A percentile compares a stretch with the other conserved stretches of the same genome.
Conservation (phyloP, 2,329 filamentous ascomycete species). For the Madurella fahalii region DNA sequence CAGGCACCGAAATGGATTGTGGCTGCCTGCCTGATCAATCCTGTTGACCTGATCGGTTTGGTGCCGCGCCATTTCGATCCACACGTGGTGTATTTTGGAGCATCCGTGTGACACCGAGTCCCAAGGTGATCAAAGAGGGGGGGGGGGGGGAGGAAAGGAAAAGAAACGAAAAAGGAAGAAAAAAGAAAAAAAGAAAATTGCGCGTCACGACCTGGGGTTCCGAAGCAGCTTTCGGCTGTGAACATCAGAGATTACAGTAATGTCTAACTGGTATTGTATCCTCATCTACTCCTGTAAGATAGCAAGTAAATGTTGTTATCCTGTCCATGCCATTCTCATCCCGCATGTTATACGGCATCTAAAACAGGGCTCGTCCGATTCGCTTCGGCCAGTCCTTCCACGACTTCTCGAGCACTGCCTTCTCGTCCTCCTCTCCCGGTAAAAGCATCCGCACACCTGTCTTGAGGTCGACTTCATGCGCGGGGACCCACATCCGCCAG, state of each 20-base stretch:
- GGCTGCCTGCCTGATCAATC: neutral
- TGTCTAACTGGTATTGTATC: neutral
- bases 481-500: conserved; percentile 54
- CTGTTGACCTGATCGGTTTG: neutral
- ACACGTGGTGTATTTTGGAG: no score
- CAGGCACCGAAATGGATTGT: neutral
- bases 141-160: no score
- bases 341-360: neutral
- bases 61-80: no score
- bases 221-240: no score
- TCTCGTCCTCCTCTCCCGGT: conserved; percentile 39
- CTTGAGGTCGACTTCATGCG: conserved; percentile 58
- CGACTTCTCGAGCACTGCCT: conserved; percentile 27
- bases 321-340: neutral
- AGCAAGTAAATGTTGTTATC: neutral
- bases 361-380: conserved; percentile 34
- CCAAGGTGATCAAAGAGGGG: no score
- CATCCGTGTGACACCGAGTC: no score
- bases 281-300: neutral
- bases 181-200: no score
- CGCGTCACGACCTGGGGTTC: no score
- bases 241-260: no score
- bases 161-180: no score
- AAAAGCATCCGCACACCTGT: conserved; percentile 53
- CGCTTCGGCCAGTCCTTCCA: conserved; percentile 36